Conservation (phyloP, 2,329 filamentous ascomycete genomes). For the Fusarium sp. region DNA sequence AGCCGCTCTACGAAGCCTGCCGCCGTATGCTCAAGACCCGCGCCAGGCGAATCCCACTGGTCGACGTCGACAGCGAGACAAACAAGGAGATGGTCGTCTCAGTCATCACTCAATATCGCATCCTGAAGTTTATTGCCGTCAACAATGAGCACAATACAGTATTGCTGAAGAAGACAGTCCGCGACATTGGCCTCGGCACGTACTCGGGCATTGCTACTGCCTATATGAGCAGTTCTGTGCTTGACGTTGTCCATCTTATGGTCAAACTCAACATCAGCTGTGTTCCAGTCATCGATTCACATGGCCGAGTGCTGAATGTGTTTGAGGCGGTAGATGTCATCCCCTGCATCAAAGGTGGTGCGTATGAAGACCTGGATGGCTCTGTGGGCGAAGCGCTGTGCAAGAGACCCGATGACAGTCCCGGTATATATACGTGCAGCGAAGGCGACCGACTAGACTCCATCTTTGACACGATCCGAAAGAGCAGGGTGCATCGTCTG, state of each 20-base stretch:
- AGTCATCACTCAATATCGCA: slow-evolving; percentile 97
- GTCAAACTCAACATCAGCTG: slow-evolving; percentile 94
- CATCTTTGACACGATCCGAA: slow-evolving; percentile 96
- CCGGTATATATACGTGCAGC: slow-evolving; percentile 95
- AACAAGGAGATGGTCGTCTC: slow-evolving; percentile 91
- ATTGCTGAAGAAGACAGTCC: slow-evolving; percentile 84
- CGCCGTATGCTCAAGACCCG: slow-evolving; percentile 93
- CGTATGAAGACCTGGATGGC: slow-evolving; percentile 88
- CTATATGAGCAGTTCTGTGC: slow-evolving; percentile 87
- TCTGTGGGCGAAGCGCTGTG: slow-evolving; percentile 89
- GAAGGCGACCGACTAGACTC: slow-evolving; percentile 91
- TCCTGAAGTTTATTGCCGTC: slow-evolving; percentile 98
- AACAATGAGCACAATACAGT: slow-evolving; percentile 88
- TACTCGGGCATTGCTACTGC: slow-evolving; percentile 84
- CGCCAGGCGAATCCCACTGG: slow-evolving; percentile 89
- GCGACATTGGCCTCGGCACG: slow-evolving; percentile 84
- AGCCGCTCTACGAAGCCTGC: slow-evolving; percentile 93
- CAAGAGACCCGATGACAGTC: slow-evolving; percentile 88
- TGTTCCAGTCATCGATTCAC: slow-evolving; percentile 87
- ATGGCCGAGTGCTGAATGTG: slow-evolving; percentile 84
- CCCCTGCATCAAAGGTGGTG: slow-evolving; percentile 90
- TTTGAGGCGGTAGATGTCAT: slow-evolving; percentile 99
- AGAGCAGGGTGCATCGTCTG: slow-evolving; percentile 91
- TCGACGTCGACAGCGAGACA: slow-evolving; percentile 95
- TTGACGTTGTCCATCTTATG: slow-evolving; percentile 93